phyloP scores from a whole-genome alignment of 805 yeast genomes.

The Candida germanica region DNA sequence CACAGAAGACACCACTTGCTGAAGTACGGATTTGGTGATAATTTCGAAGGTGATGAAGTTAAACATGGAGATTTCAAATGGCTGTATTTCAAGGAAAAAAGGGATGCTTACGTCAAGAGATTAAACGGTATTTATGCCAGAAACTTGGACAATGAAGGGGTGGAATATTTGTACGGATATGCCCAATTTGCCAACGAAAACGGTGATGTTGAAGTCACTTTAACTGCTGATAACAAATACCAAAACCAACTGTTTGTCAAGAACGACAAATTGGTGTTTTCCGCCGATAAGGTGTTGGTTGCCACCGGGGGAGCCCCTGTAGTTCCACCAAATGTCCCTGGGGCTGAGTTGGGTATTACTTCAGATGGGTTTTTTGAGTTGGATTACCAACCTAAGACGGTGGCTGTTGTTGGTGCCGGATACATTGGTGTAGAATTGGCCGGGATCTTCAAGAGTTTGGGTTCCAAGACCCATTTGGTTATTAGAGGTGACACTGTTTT shows the following conservation, averaged over 20 bases:
- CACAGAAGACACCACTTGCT: slow-evolving; percentile 67
- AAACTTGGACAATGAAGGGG: slow-evolving; percentile 84
- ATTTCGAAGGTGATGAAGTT: slow-evolving; percentile 42
- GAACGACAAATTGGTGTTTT: slow-evolving; percentile 56
- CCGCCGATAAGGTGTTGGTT: slow-evolving; percentile 80
- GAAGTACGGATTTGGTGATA: slow-evolving; percentile 76
- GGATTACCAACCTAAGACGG: slow-evolving; percentile 80
- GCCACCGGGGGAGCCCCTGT: slow-evolving; percentile 93
- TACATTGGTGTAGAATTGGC: slow-evolving; percentile 95
- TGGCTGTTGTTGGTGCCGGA: slow-evolving; percentile 96
- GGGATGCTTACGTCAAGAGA: slow-evolving; percentile 87
- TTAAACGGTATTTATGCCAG: slow-evolving; percentile 91
- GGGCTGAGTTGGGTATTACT: slow-evolving; percentile 77
- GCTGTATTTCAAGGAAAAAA: slow-evolving; percentile 74
- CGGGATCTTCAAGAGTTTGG: slow-evolving; percentile 88
- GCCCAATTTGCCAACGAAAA: slow-evolving; percentile 65
- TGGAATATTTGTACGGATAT: slow-evolving; percentile 81
- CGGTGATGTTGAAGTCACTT: slow-evolving; percentile 75
- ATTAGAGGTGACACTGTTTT: slow-evolving; percentile 90
- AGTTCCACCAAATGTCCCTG: slow-evolving; percentile 67
- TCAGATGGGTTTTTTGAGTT: slow-evolving; percentile 90
- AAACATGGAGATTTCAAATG: slow-evolving; percentile 65
- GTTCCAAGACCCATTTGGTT: slow-evolving; percentile 79
- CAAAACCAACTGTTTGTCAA: slow-evolving; percentile 31
- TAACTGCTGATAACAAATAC: slow-evolving; percentile 36